Evolutionary conservation across 1,139 yeast genomes (phyloP).

Genomic region (Kodamaea alishanica): DNA sequence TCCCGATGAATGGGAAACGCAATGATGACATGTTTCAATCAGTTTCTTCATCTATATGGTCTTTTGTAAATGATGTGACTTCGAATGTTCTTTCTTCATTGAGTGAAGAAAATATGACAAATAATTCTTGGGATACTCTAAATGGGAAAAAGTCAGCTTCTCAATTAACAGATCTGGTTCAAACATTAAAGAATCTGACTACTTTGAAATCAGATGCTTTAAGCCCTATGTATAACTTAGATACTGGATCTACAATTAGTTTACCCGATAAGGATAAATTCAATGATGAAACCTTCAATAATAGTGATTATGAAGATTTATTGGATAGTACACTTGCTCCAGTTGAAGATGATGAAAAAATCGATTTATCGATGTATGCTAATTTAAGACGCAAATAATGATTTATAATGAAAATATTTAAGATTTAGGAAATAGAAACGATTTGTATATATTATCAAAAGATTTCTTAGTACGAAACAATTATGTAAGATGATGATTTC

Average conservation of each 20-base stretch:
- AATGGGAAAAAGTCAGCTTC: not conserved
- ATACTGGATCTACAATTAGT: constrained; percentile 27
- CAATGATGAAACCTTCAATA: constrained; percentile 10
- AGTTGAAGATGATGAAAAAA: constrained; percentile 20
- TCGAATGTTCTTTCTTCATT: constrained; percentile 36
- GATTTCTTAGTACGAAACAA: not conserved
- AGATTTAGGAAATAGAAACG: not conserved
- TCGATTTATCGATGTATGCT: constrained; percentile 29
- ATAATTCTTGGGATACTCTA: constrained; percentile 2
- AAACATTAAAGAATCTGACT: not conserved
- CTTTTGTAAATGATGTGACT: constrained; percentile 45
- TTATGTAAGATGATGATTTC: too few relatives aligned
- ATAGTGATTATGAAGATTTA: constrained; percentile 15
- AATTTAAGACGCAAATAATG: constrained; percentile 7
- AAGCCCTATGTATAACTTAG: constrained; percentile 23
- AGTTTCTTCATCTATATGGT: constrained; percentile 44
- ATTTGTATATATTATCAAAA: not conserved
- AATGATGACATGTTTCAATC: constrained; percentile 39
- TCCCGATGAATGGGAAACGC: not conserved
- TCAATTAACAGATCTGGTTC: constrained; percentile 1
- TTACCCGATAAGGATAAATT: constrained; percentile 12
- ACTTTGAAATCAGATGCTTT: constrained; percentile 3
- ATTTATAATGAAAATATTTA: not conserved
- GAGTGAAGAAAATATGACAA: constrained; percentile 24
- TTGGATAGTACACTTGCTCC: constrained; percentile 4